phyloP scores from a whole-genome alignment of 805 yeast species.

The Cyberlindnera nakhonratchasimensis region DNA sequence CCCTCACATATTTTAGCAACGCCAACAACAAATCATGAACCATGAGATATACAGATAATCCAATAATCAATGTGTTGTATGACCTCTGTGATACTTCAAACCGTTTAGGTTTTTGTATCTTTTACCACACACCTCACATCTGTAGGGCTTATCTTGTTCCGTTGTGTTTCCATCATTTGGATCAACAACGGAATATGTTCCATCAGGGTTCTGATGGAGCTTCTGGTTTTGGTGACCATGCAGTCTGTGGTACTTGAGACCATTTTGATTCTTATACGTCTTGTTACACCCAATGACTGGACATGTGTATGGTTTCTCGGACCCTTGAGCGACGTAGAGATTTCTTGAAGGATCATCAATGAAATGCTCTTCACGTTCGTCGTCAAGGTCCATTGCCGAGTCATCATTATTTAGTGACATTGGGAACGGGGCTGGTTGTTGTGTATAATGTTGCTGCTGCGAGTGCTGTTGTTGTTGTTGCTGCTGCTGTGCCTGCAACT shows the following conservation, averaged over 20 bases:
- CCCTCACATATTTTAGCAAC: neutral
- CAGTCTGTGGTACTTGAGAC: conserved; percentile 88
- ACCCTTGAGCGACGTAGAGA: conserved; percentile 88
- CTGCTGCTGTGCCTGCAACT: conserved; percentile 12
- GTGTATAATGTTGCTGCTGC: conserved; percentile 10
- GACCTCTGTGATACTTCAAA: conserved; percentile 94
- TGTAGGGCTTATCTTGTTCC: conserved; percentile 97
- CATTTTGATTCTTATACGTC: conserved; percentile 96
- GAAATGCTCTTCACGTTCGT: conserved; percentile 68
- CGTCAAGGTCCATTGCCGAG: conserved; percentile 36
- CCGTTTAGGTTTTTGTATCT: conserved; percentile 95
- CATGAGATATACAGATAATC: neutral
- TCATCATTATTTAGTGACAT: conserved; percentile 32
- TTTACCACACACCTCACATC: conserved; percentile 98
- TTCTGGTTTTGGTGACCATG: conserved; percentile 98
- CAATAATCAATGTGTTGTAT: conserved; percentile 74
- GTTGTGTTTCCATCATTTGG: conserved; percentile 93
- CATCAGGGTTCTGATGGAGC: conserved; percentile 85
- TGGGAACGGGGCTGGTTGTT: conserved; percentile 30
- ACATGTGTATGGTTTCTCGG: conserved; percentile 92
- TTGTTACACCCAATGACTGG: conserved; percentile 98
- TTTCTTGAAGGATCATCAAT: conserved; percentile 97
- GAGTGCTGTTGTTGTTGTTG: conserved; percentile 14
- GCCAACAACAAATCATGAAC: neutral
- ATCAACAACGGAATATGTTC: conserved; percentile 87